Evolutionary conservation across 805 yeast species (phyloP).

Genomic region (Pichia deserticola): DNA sequence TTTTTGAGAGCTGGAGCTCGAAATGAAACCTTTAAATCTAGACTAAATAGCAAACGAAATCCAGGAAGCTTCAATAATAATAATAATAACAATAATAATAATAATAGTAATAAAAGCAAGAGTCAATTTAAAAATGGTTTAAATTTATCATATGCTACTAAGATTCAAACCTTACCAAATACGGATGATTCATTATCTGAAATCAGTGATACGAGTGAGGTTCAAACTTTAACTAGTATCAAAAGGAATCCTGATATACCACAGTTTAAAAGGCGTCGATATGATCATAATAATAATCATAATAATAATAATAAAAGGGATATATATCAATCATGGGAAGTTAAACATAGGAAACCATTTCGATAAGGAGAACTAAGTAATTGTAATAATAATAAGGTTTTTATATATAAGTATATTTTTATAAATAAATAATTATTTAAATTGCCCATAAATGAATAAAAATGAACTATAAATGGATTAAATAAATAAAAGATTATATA

Average conservation of each 20-base stretch:
- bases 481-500: too few species aligned
- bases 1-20: slow-evolving; percentile 6
- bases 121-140: background rate
- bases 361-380: slow-evolving; percentile 7
- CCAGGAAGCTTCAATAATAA: background rate
- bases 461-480: too few species aligned
- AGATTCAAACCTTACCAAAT: background rate
- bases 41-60: background rate
- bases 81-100: background rate
- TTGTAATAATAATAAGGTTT: background rate
- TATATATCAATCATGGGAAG: slow-evolving; percentile 16
- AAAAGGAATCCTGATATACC: background rate
- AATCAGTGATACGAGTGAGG: slow-evolving; percentile 9
- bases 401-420: background rate
- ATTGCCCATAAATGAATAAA: too few species aligned
- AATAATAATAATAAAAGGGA: background rate
- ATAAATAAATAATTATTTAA: background rate
- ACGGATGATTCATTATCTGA: slow-evolving; percentile 3
- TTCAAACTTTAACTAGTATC: slow-evolving; percentile 1
- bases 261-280: background rate
- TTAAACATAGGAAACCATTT: slow-evolving; percentile 22
- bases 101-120: background rate
- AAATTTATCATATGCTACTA: slow-evolving; percentile 8
- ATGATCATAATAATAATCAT: background rate
- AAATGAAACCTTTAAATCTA: background rate